Percentiles rank a stretch among this genome's conserved stretches.
Conservation (phyloP, 2,329 filamentous ascomycete genomes). For the Aspergillus sp. region DNA sequence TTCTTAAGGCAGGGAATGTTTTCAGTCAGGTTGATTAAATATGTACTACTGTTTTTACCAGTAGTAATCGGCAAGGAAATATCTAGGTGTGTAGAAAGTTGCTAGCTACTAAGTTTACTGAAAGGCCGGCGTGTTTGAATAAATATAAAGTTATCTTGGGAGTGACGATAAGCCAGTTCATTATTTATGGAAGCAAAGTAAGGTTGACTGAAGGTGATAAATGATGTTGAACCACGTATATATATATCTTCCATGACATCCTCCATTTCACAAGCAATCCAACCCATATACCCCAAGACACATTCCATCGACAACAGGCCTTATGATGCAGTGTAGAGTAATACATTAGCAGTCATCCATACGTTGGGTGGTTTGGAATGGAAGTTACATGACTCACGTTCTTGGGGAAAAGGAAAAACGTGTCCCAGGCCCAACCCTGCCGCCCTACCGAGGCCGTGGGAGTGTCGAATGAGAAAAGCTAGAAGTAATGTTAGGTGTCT, state of each 20-base stretch:
- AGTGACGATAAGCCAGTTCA: no score
- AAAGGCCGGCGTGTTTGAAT: no score
- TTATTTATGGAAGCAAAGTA: no score
- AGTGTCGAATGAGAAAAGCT: neutral
- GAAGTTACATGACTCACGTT: neutral
- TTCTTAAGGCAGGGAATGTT: slow-evolving; percentile 23
- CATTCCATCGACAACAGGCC: neutral
- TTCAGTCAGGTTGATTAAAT: no score
- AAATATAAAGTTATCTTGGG: no score
- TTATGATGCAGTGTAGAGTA: neutral
- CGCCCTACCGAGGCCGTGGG: slow-evolving; percentile 5
- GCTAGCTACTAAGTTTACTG: no score
- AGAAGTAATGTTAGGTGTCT: neutral
- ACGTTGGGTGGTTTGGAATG: neutral
- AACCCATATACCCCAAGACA: neutral
- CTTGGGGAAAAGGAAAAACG: neutral
- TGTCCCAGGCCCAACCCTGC: slow-evolving; percentile 8
- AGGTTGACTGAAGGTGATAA: no score
- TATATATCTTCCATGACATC: no score
- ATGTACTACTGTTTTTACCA: no score
- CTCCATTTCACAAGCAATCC: slow-evolving; percentile 14
- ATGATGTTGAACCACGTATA: no score
- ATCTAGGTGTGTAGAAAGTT: no score
- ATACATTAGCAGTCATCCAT: neutral
- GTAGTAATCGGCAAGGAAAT: no score